These are phyloP conservation scores for Urostyla sp. DNA, from an alignment of 73 alveolate species.

Conservation along the genomic window DNA sequence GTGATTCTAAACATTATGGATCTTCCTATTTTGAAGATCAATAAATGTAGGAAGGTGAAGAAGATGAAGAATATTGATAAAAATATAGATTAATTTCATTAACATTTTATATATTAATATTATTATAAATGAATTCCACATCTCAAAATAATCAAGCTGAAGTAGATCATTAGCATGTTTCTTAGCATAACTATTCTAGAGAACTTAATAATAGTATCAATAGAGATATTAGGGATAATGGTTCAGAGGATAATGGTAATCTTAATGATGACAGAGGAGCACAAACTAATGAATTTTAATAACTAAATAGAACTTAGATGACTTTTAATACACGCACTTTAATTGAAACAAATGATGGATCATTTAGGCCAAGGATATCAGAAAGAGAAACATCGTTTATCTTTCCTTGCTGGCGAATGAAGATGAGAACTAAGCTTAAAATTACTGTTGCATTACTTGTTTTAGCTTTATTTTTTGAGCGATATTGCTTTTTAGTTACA, in stretches of 20 bases:
- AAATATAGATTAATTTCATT: background rate
- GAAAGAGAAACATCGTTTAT: conserved; percentile 3
- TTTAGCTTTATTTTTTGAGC: conserved; percentile 48
- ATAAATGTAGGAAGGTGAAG: conserved; percentile 17
- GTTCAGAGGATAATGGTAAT: too few relatives aligned
- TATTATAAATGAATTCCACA: background rate
- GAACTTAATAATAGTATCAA: too few relatives aligned
- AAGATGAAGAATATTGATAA: conserved; percentile 20
- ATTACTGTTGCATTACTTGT: conserved; percentile 33
- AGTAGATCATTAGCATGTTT: too few relatives aligned
- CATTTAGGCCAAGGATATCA: background rate
- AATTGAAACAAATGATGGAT: background rate
- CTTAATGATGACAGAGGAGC: background rate
- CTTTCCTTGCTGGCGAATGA: background rate
- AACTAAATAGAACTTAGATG: background rate
- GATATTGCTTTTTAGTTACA: conserved; percentile 65
- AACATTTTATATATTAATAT: background rate
- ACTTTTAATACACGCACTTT: background rate
- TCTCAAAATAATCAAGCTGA: too few relatives aligned
- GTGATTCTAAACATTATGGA: conserved; percentile 39
- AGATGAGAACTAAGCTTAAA: conserved; percentile 6
- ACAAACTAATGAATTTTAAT: background rate
- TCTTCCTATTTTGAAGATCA: conserved; percentile 27
- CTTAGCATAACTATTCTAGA: too few relatives aligned
- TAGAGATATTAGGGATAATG: too few relatives aligned